A percentile compares a stretch with the other conserved stretches of the same genome.
These are phyloP conservation scores for Alternaria sp. DNA, from an alignment of 2,329 filamentous ascomycete species.

Conservation along the genomic window DNA sequence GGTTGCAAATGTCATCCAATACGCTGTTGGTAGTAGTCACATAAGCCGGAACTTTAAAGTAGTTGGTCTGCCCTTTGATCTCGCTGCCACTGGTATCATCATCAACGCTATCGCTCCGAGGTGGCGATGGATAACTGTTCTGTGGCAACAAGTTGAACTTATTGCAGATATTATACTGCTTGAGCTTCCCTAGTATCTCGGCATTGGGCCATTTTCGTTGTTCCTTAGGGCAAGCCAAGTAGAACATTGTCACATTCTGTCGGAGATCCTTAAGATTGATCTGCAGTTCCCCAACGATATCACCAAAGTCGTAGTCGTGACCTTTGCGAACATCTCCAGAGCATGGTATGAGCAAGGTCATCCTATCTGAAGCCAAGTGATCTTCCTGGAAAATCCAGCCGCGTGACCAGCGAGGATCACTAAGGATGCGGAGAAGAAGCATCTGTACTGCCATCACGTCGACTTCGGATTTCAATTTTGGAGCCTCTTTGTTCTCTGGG, in stretches of 20 bases:
- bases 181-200: constrained; percentile 27
- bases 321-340: not conserved
- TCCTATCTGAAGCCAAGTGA: constrained; percentile 25
- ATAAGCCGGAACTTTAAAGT: constrained; percentile 5
- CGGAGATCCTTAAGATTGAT: constrained; percentile 23
- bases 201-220: constrained; percentile 9
- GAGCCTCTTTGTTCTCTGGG: not conserved
- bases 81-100: not conserved
- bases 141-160: not conserved
- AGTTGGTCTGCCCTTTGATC: not conserved
- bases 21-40: constrained; percentile 27
- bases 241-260: constrained; percentile 29
- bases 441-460: constrained; percentile 13
- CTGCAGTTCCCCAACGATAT: constrained; percentile 23
- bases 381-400: constrained; percentile 41
- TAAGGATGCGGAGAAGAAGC: constrained; percentile 25
- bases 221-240: constrained; percentile 18
- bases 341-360: constrained; percentile 30
- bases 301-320: constrained; percentile 11
- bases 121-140: not conserved
- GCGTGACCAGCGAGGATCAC: constrained; percentile 30
- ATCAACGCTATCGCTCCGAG: not conserved
- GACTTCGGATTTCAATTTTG: not conserved
- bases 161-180: constrained; percentile 36
- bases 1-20: constrained; percentile 25